Base-by-base conservation (phyloP, 495 filamentous ascomycete species). In the Talaromyces wortmannii region DNA sequence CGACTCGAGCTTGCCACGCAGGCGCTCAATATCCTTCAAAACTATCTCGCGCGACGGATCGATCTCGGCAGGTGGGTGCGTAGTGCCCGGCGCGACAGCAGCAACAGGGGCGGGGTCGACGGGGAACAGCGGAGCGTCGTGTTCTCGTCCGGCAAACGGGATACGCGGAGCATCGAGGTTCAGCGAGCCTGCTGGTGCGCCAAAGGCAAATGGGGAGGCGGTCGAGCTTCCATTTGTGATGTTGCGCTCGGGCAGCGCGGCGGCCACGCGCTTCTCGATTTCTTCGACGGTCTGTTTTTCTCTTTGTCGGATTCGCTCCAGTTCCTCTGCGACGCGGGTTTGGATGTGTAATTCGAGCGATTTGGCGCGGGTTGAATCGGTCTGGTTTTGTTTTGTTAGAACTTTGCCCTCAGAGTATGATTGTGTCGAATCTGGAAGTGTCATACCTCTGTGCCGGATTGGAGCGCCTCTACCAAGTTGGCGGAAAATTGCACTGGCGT, bases 331-430 rank as follows among this genome's bases (percentile, higher is more conserved):
- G 57, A 97, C 90, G 72, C 95, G 95, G 60, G 79, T 72, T 75
- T 97, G 91, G 66, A 97, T 87, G 59, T 90, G 84, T 56, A 95
- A 84, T 71, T 98, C 94, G 66, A 90, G 72, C 71, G 83, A 71
- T 70, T 88, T 89, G 61, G 85, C 76, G 63, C 94, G 92, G 58
- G 90, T 89, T 48, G 85, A 82, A 74, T 98, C 90, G 70, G 85
- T 89, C 91, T 96, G 70, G 23, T 23, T 23, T 23, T 8, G 36
- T 29, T 59, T 50, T 32, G 36, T 33, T 32, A 51, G 48, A 48
- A 12, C 2, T 17, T 11, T 48, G 23, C 2, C 46, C 23, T 48
- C 11, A 18, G 12, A 5, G 11, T 30, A 12, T 55, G 59, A 23
- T 42, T 57, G 29, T 30, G 49, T 59, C 46, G 46, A 32, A 45